Evolutionary conservation across 2,329 filamentous ascomycete genomes (phyloP).

Genomic region (Fusarium redolens): DNA sequence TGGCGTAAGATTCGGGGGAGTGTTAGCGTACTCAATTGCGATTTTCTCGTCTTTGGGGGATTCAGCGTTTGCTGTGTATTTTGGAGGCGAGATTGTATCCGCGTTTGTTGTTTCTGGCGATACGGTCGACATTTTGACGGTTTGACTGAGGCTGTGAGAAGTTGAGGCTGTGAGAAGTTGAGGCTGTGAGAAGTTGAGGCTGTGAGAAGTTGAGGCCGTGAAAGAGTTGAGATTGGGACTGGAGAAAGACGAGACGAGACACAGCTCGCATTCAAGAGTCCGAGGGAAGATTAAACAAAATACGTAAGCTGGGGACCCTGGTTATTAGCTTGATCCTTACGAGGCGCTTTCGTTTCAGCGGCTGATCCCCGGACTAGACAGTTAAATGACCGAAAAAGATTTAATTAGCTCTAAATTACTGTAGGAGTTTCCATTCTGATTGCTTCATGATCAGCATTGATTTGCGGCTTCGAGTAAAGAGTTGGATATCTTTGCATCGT

Average conservation of each 20-base stretch:
- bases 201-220: neutral
- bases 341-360: conserved; percentile 6
- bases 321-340: neutral
- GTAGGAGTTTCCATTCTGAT: fast-evolving
- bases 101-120: conserved; percentile 22
- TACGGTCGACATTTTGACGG: conserved; percentile 13
- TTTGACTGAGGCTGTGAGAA: neutral
- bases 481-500: neutral
- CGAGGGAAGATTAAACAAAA: conserved; percentile 6
- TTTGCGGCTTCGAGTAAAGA: fast-evolving
- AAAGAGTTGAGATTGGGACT: neutral
- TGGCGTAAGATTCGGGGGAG: neutral
- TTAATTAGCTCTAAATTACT: neutral
- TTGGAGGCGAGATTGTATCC: conserved; percentile 35
- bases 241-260: neutral
- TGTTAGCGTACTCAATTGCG: conserved; percentile 15
- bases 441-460: fast-evolving
- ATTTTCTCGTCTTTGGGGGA: conserved; percentile 36
- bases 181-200: neutral
- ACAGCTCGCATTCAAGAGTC: neutral
- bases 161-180: neutral
- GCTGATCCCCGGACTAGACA: neutral
- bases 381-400: neutral
- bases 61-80: conserved; percentile 21
- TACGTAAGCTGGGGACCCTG: conserved; percentile 1